Evolutionary conservation across 2,329 filamentous ascomycete genomes (phyloP).

Genomic region (Helminthosporium solani): DNA sequence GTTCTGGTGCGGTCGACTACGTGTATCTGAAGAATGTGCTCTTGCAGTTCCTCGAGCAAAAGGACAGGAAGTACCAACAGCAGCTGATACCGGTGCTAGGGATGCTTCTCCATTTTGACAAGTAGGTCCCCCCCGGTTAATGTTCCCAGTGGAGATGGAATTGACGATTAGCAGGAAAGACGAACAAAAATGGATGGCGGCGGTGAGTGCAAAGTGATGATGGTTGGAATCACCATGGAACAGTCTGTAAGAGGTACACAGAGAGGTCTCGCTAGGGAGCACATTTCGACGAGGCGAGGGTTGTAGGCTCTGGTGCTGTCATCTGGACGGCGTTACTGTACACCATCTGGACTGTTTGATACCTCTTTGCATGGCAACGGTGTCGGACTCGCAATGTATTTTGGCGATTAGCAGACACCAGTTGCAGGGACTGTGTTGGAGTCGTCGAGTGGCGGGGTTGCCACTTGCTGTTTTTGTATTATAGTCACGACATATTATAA

Average conservation of each 20-base stretch:
- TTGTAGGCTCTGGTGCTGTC: too few species aligned
- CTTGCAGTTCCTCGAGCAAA: conserved; percentile 78
- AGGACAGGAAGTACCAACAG: conserved; percentile 71
- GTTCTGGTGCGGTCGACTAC: conserved; percentile 51
- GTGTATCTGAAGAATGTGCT: conserved; percentile 79
- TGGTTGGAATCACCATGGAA: too few species aligned
- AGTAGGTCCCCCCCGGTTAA: conserved; percentile 57
- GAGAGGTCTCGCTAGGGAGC: too few species aligned
- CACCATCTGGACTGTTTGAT: background rate
- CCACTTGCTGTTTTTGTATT: background rate
- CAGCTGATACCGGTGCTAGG: conserved; percentile 77
- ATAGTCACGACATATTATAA: background rate
- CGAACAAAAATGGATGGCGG: conserved; percentile 83
- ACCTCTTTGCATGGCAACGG: background rate
- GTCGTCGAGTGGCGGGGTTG: background rate
- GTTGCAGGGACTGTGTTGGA: background rate
- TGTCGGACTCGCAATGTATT: too few species aligned
- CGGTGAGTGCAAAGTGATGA: conserved; percentile 56
- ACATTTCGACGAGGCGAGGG: too few species aligned
- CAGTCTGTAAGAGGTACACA: too few species aligned
- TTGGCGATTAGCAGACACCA: background rate
- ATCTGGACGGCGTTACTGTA: background rate
- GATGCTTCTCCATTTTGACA: conserved; percentile 74
- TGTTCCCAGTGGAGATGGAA: background rate
- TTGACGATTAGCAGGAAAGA: conserved; percentile 58